Evolutionary conservation across 352 stramenopile genomes (phyloP).

Genomic region (Phytophthora chlamydospora): DNA sequence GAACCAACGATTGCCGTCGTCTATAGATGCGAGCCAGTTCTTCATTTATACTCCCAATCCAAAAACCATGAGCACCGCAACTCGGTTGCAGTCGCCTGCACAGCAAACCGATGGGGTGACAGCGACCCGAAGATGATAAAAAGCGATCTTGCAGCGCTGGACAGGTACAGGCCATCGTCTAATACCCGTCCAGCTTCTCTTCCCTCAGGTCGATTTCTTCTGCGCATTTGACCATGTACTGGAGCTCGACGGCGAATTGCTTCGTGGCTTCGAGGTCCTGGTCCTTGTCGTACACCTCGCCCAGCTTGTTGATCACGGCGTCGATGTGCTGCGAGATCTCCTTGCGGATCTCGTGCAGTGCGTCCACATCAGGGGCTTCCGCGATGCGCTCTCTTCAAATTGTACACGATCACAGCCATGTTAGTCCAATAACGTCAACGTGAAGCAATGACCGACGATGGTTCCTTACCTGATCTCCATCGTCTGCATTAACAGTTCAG

Average conservation of each 20-base stretch:
- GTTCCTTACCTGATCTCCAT: conserved; percentile 80
- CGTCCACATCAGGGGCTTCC: conserved; percentile 50
- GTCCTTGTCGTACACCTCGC: conserved; percentile 75
- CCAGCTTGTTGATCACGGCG: conserved; percentile 70
- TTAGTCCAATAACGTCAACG: conserved; percentile 3
- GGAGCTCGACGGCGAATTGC: conserved; percentile 73
- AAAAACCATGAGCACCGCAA: conserved; percentile 8
- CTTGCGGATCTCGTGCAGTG: conserved; percentile 63
- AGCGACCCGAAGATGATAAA: conserved; percentile 16
- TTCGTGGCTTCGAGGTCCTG: conserved; percentile 81
- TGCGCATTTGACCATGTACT: conserved; percentile 89
- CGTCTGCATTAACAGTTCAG: conserved; percentile 79
- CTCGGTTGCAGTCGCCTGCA: conserved; percentile 3
- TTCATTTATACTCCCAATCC: conserved; percentile 2
- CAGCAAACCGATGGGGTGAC: conserved; percentile 14
- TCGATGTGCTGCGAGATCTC: conserved; percentile 77
- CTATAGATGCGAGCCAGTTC: neutral
- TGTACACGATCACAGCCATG: neutral
- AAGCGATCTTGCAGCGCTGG: conserved; percentile 8
- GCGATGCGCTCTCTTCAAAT: conserved; percentile 73
- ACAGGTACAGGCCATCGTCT: conserved; percentile 6
- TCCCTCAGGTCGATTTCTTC: conserved; percentile 81
- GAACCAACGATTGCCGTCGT: conserved; percentile 9
- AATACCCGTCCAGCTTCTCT: conserved; percentile 72
- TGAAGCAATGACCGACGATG: neutral